Conservation (phyloP, 2,329 filamentous ascomycete species). For the Arthrobotrys sphaeroides region DNA sequence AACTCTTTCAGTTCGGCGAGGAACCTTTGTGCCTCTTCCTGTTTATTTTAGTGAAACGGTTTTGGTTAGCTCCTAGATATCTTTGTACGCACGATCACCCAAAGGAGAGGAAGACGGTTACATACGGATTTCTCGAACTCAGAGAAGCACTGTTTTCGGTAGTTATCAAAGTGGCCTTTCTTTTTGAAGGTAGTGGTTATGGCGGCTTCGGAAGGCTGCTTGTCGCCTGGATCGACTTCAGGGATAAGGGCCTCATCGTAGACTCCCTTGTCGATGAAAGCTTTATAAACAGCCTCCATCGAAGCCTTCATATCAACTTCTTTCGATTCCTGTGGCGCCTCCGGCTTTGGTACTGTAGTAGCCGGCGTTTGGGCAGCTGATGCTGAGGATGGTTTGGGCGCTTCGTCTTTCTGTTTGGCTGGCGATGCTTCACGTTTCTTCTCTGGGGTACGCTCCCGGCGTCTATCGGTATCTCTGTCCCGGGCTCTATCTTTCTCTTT, state of each 20-base stretch:
- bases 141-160: constrained; percentile 37
- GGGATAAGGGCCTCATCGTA: constrained; percentile 18
- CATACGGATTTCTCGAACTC: constrained; percentile 51
- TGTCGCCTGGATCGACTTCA: constrained; percentile 27
- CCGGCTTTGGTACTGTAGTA: neutral
- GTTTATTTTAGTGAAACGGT: neutral
- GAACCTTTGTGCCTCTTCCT: constrained; percentile 39
- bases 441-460: constrained; percentile 29
- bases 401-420: constrained; percentile 33
- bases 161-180: constrained; percentile 42
- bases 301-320: neutral
- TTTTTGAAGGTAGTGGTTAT: constrained; percentile 51
- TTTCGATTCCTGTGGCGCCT: constrained; percentile 1
- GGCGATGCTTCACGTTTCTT: constrained; percentile 21
- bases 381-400: constrained; percentile 2
- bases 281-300: neutral
- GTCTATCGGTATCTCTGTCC: constrained; percentile 20
- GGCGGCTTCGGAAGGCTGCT: constrained; percentile 35
- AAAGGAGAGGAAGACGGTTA: neutral
- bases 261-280: neutral
- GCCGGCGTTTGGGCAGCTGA: neutral
- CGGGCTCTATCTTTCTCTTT: constrained; percentile 27
- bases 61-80: neutral
- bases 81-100: neutral
- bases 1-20: constrained; percentile 36